Evolutionary conservation across 805 yeast species (phyloP).

Genomic region (Cyberlindnera euphorbiiphila): DNA sequence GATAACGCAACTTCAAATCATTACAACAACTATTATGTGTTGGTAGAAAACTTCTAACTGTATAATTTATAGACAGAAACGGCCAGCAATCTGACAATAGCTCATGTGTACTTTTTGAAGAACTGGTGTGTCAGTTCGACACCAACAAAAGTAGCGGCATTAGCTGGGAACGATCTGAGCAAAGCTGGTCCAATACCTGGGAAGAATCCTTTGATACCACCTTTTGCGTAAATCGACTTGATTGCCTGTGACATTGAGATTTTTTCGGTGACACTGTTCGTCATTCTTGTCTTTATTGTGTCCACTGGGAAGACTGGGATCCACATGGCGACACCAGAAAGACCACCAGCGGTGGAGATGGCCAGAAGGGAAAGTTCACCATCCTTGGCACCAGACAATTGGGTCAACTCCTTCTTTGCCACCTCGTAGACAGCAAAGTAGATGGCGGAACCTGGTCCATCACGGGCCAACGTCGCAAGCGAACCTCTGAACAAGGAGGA

Average conservation of each 20-base stretch:
- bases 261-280: constrained; percentile 35
- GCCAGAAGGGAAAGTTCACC: constrained; percentile 65
- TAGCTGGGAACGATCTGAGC: constrained; percentile 93
- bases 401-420: constrained; percentile 59
- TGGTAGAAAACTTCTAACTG: no score
- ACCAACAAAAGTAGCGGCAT: constrained; percentile 97
- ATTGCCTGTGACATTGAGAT: constrained; percentile 64
- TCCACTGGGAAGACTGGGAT: constrained; percentile 91
- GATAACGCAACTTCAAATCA: no score
- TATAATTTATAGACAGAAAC: constrained; percentile 25
- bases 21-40: no score
- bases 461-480: constrained; percentile 88
- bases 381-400: constrained; percentile 34
- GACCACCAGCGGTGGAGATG: constrained; percentile 87
- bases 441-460: constrained; percentile 95
- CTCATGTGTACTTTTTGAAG: constrained; percentile 31
- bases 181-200: constrained; percentile 97
- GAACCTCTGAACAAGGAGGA: constrained; percentile 88
- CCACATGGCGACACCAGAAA: constrained; percentile 98
- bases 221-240: constrained; percentile 60
- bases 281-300: constrained; percentile 64
- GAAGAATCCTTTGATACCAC: constrained; percentile 89
- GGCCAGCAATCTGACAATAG: not conserved
- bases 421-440: constrained; percentile 94
- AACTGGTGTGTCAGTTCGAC: constrained; percentile 70